A percentile compares a stretch with the other conserved stretches of the same genome.
Conservation (phyloP, 768 basidiomycete species). For the Mycena amicta region DNA sequence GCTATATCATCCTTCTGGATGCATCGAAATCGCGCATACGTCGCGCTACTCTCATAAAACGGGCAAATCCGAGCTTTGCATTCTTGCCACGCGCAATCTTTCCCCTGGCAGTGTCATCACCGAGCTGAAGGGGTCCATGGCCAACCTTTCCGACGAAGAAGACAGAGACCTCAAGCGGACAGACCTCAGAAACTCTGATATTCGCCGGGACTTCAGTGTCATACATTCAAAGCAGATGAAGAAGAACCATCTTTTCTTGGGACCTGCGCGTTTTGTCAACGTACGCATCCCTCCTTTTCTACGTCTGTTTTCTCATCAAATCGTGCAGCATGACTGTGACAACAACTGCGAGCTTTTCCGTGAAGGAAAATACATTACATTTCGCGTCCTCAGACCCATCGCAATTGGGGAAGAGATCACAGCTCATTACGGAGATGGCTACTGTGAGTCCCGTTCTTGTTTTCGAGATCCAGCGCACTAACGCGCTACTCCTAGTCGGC, state of each 20-base stretch:
- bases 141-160: conserved; percentile 82
- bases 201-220: conserved; percentile 87
- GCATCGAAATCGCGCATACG: conserved; percentile 87
- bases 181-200: conserved; percentile 72
- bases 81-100: conserved; percentile 76
- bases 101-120: conserved; percentile 71
- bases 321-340: conserved; percentile 78
- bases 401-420: conserved; percentile 84
- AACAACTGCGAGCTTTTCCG: conserved; percentile 89
- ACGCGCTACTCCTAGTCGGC: conserved; percentile 36
- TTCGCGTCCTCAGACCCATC: conserved; percentile 79
- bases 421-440: conserved; percentile 88
- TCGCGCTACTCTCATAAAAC: conserved; percentile 85
- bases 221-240: conserved; percentile 91
- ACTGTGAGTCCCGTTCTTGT: conserved; percentile 60
- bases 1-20: conserved; percentile 79
- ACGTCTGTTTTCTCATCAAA: conserved; percentile 25
- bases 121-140: conserved; percentile 92
- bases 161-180: conserved; percentile 86
- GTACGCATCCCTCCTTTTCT: conserved; percentile 47
- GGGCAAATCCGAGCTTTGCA: conserved; percentile 87
- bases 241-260: conserved; percentile 89
- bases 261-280: conserved; percentile 91
- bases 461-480: conserved; percentile 24
- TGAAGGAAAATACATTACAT: conserved; percentile 87